Evolutionary conservation across 2,329 filamentous ascomycete genomes (phyloP).

Genomic region (Penicillium sp.): DNA sequence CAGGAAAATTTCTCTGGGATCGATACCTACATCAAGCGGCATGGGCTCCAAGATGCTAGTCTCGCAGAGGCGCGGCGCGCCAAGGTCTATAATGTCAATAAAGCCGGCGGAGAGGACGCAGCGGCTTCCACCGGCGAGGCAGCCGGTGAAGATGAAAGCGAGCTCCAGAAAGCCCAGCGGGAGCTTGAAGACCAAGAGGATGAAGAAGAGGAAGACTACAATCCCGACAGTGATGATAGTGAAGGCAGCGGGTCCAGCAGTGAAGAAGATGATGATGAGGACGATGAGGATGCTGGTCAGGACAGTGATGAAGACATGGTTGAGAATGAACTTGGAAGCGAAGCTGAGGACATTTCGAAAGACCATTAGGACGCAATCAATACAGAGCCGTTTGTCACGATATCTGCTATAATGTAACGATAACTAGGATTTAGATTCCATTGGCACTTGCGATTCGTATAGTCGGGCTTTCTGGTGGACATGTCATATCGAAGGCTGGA

Average conservation of each 20-base stretch:
- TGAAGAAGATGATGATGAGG: conserved; percentile 40
- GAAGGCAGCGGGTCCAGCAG: conserved; percentile 47
- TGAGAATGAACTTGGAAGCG: conserved; percentile 44
- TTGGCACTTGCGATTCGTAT: background rate
- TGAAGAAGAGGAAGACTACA: conserved; percentile 51
- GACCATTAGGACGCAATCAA: conserved; percentile 22
- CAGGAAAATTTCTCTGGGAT: conserved; percentile 62
- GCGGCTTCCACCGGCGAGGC: conserved; percentile 22
- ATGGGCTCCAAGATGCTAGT: conserved; percentile 61
- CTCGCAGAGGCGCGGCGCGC: conserved; percentile 59
- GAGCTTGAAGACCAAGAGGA: conserved; percentile 50
- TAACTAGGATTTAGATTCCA: background rate
- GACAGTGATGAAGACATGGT: conserved; percentile 34
- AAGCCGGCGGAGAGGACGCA: conserved; percentile 30
- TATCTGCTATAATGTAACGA: conserved; percentile 1
- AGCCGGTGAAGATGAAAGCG: conserved; percentile 54
- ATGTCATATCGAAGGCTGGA: conserved; percentile 17
- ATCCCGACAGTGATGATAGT: conserved; percentile 50
- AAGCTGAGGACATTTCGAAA: conserved; percentile 40
- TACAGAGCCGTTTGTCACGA: background rate
- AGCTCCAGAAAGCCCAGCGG: conserved; percentile 57
- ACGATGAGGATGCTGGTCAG: conserved; percentile 27
- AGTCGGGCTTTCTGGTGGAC: conserved; percentile 15
- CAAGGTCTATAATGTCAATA: conserved; percentile 56
- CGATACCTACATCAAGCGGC: conserved; percentile 60